Percentiles rank a stretch among this genome's conserved stretches.
Conservation (phyloP, 345 rosid species). For the Melaleuca quinquenervia region DNA sequence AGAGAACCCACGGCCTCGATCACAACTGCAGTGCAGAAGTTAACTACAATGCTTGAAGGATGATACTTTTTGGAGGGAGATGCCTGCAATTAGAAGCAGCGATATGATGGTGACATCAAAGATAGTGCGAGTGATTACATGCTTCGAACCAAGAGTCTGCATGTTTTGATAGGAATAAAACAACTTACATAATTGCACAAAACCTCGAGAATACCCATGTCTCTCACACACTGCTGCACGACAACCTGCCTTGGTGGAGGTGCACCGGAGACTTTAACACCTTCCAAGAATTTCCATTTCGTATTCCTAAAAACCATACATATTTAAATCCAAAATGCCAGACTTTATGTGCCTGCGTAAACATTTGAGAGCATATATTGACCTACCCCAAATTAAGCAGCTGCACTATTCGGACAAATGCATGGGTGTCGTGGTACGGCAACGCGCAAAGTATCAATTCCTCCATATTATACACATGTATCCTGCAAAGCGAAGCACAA, state of each 20-base stretch:
- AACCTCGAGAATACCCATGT: constrained; percentile 70
- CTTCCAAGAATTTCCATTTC: constrained; percentile 88
- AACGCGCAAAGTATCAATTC: constrained; percentile 70
- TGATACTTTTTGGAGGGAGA: constrained; percentile 58
- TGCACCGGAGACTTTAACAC: constrained; percentile 79
- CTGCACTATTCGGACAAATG: constrained; percentile 74
- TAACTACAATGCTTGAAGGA: constrained; percentile 47
- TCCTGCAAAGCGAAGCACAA: constrained; percentile 28
- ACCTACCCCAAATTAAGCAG: constrained; percentile 63
- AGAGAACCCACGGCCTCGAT: constrained; percentile 65
- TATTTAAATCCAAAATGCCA: background rate
- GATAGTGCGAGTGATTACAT: background rate
- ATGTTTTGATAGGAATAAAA: background rate
- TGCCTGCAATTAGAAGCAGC: constrained; percentile 28
- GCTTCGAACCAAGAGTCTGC: background rate
- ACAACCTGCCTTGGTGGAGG: constrained; percentile 72
- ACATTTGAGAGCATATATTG: background rate
- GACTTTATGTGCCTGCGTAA: background rate
- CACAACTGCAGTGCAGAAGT: constrained; percentile 78
- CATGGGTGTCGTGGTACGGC: constrained; percentile 87
- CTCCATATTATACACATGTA: constrained; percentile 64
- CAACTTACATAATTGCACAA: constrained; percentile 75
- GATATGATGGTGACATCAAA: background rate
- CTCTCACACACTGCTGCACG: constrained; percentile 85
- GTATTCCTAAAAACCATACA: constrained; percentile 40